These are phyloP conservation scores for Aspergillus unguis DNA, from an alignment of 2,329 filamentous ascomycete species.

Conservation along the genomic window DNA sequence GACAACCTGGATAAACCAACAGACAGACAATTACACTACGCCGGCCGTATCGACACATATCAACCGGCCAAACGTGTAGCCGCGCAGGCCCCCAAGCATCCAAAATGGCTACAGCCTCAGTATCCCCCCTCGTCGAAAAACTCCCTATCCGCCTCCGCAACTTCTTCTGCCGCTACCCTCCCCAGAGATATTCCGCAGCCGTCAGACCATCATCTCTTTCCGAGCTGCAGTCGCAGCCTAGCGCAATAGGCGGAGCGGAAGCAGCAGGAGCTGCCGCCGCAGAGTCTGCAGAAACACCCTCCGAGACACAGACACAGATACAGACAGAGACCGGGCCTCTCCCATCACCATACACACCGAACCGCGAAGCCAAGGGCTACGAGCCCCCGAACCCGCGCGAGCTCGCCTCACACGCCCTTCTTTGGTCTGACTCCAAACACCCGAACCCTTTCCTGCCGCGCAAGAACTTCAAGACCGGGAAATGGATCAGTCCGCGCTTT, in stretches of 20 bases:
- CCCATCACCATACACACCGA: slow-evolving; percentile 40
- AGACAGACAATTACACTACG: not conserved
- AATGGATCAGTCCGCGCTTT: slow-evolving; percentile 79
- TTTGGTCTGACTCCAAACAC: slow-evolving; percentile 45
- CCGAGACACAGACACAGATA: slow-evolving; percentile 4
- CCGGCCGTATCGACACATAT: not conserved
- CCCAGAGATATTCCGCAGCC: slow-evolving; percentile 50
- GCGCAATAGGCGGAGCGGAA: too few relatives aligned
- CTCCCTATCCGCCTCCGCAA: slow-evolving; percentile 74
- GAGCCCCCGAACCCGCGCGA: slow-evolving; percentile 31
- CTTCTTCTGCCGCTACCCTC: slow-evolving; percentile 89
- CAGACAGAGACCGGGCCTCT: slow-evolving; percentile 16
- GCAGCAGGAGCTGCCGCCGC: too few relatives aligned
- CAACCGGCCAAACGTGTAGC: too few relatives aligned
- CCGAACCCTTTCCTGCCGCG: slow-evolving; percentile 78
- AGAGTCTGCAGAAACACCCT: slow-evolving; percentile 4
- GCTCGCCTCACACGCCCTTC: slow-evolving; percentile 32
- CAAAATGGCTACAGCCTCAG: slow-evolving; percentile 21
- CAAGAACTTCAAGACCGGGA: slow-evolving; percentile 73
- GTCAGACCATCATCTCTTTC: slow-evolving; percentile 21
- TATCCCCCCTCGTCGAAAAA: slow-evolving; percentile 21
- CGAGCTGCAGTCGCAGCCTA: too few relatives aligned
- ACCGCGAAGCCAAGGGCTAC: slow-evolving; percentile 43
- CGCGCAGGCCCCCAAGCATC: too few relatives aligned
- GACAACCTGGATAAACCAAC: not conserved